These are phyloP conservation scores for Diaporthe aspalathi DNA, from an alignment of 2,329 filamentous ascomycete genomes.

Conservation along the genomic window DNA sequence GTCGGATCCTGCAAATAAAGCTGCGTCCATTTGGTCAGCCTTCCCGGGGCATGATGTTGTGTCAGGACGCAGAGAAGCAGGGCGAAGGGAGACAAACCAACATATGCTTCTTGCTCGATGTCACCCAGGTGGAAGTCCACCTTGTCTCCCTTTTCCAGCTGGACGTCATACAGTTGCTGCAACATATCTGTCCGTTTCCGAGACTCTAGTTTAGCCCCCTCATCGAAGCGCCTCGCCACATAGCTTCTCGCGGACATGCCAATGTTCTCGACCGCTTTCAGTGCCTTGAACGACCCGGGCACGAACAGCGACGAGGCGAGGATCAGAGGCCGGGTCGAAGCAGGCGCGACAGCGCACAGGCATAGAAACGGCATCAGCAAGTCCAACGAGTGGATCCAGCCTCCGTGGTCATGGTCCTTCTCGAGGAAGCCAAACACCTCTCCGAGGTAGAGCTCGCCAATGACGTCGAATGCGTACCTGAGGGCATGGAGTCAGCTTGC, in stretches of 20 bases:
- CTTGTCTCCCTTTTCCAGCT: slow-evolving; percentile 39
- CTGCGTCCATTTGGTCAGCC: background rate
- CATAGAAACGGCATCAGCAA: slow-evolving; percentile 40
- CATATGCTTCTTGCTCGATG: slow-evolving; percentile 41
- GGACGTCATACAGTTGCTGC: slow-evolving; percentile 39
- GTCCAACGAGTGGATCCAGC: slow-evolving; percentile 40
- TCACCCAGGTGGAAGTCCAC: slow-evolving; percentile 40
- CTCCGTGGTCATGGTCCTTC: slow-evolving; percentile 38
- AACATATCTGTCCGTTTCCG: slow-evolving; percentile 38
- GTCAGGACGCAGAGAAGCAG: background rate
- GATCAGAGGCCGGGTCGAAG: slow-evolving; percentile 39
- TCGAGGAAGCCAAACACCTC: slow-evolving; percentile 40
- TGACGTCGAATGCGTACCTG: slow-evolving; percentile 38
- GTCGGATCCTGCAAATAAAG: slow-evolving; percentile 41
- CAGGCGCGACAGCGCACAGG: slow-evolving; percentile 38
- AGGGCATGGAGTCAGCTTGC: background rate
- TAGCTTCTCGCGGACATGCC: slow-evolving; percentile 35
- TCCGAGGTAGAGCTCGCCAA: slow-evolving; percentile 42
- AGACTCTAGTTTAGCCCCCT: slow-evolving; percentile 21
- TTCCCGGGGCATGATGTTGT: background rate
- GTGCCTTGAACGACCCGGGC: slow-evolving; percentile 38
- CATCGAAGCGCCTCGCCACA: slow-evolving; percentile 36
- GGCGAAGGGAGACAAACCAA: background rate
- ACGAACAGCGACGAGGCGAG: slow-evolving; percentile 38
- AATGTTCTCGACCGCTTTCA: slow-evolving; percentile 39